Percentiles rank a stretch among this genome's conserved stretches.
Conservation (phyloP, 441 rosid genomes). For the Erysimum pusillum region DNA sequence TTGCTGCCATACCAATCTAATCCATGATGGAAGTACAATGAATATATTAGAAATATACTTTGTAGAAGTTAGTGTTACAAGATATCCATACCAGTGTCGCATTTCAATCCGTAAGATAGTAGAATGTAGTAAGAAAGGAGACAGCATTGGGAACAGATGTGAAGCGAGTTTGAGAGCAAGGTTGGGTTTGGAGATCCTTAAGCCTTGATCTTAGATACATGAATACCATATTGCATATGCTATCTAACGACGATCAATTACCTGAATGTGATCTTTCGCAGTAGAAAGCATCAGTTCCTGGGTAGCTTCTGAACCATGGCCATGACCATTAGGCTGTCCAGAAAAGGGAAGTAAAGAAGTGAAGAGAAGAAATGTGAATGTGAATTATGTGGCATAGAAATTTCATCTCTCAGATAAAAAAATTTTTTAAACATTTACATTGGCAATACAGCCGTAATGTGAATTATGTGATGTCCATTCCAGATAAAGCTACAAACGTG, state of each 20-base stretch:
- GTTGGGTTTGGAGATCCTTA: constrained; percentile 12
- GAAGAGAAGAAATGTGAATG: constrained; percentile 18
- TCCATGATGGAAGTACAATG: constrained; percentile 23
- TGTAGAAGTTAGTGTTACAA: constrained; percentile 10
- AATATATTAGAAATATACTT: constrained; percentile 8
- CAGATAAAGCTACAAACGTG: constrained; percentile 11
- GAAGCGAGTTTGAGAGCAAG: constrained; percentile 22
- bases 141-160: background rate
- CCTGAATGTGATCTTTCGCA: constrained; percentile 96
- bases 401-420: background rate
- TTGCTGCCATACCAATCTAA: constrained; percentile 95
- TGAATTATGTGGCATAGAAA: background rate
- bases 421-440: background rate
- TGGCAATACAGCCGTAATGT: background rate
- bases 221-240: constrained; percentile 2
- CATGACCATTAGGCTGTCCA: constrained; percentile 86
- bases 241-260: constrained; percentile 35
- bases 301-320: constrained; percentile 76
- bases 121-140: background rate
- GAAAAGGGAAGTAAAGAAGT: constrained; percentile 26
- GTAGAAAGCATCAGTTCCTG: constrained; percentile 80
- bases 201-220: constrained; percentile 3
- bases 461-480: background rate
- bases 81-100: constrained; percentile 1
- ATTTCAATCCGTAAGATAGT: constrained; percentile 7